Conservation (phyloP, 2,329 filamentous ascomycete genomes). For the Cladosporium velox region DNA sequence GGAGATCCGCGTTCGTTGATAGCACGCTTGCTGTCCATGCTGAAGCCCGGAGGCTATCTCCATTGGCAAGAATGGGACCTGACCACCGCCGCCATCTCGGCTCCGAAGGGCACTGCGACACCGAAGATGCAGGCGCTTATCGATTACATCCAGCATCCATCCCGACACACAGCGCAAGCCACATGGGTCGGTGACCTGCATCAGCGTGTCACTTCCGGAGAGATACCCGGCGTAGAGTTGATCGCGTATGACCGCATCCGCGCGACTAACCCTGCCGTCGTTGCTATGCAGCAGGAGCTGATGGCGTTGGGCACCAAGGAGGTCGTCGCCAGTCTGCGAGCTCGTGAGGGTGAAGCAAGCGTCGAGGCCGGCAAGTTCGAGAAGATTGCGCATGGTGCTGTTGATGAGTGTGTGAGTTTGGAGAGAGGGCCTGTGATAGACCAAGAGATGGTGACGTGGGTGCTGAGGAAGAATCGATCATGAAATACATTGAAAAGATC, state of each 20-base stretch:
- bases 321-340: slow-evolving; percentile 23
- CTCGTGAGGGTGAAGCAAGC: slow-evolving; percentile 4
- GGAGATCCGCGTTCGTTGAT: slow-evolving; percentile 29
- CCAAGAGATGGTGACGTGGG: slow-evolving; percentile 27
- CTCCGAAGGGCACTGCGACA: slow-evolving; percentile 1
- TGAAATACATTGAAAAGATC: background rate
- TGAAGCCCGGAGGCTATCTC: slow-evolving; percentile 30
- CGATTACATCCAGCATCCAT: background rate
- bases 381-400: slow-evolving; percentile 20
- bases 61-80: slow-evolving; percentile 31
- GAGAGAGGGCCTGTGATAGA: slow-evolving; percentile 22
- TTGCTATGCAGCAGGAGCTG: slow-evolving; percentile 25
- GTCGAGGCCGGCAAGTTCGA: slow-evolving; percentile 21
- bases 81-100: slow-evolving; percentile 17
- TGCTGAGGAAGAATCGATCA: slow-evolving; percentile 23
- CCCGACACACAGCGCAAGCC: background rate
- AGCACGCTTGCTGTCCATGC: slow-evolving; percentile 24
- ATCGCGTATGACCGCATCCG: slow-evolving; percentile 22
- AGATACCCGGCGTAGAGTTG: slow-evolving; percentile 3
- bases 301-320: slow-evolving; percentile 26
- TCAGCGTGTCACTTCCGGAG: background rate
- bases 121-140: background rate
- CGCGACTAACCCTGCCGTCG: slow-evolving; percentile 20
- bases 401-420: slow-evolving; percentile 24
- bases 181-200: slow-evolving; percentile 23